Evolutionary conservation across 2,329 filamentous ascomycete genomes (phyloP).

Genomic region (Passalora sequoiae): DNA sequence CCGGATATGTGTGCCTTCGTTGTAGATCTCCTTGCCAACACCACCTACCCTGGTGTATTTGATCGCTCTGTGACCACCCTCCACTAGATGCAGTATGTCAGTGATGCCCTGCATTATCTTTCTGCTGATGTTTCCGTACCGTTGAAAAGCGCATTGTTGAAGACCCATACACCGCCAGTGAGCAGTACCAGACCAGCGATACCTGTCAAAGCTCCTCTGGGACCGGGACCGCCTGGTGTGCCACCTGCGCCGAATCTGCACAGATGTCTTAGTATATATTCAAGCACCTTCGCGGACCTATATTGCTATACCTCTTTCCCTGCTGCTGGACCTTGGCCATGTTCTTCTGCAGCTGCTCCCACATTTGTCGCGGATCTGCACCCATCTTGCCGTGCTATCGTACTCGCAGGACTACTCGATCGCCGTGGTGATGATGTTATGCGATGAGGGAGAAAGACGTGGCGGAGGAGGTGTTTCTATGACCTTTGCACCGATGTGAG

Average conservation of each 20-base stretch:
- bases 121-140: slow-evolving; percentile 41
- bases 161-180: slow-evolving; percentile 50
- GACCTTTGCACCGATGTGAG: not conserved
- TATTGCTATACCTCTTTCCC: slow-evolving; percentile 37
- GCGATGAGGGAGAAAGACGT: no score
- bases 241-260: slow-evolving; percentile 46
- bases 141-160: slow-evolving; percentile 65
- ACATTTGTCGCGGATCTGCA: slow-evolving; percentile 59
- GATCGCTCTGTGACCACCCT: slow-evolving; percentile 97
- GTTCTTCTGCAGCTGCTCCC: slow-evolving; percentile 59
- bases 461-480: not conserved
- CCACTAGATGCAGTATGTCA: slow-evolving; percentile 50
- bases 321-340: slow-evolving; percentile 48
- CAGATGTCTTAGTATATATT: slow-evolving; percentile 17
- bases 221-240: slow-evolving; percentile 43
- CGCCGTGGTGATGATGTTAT: no score
- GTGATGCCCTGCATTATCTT: slow-evolving; percentile 2
- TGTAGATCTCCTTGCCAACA: slow-evolving; percentile 94
- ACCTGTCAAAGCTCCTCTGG: slow-evolving; percentile 51
- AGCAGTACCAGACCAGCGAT: slow-evolving; percentile 51
- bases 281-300: no score
- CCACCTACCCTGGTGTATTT: slow-evolving; percentile 88
- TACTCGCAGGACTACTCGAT: not conserved
- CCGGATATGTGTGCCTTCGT: slow-evolving; percentile 90
- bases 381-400: slow-evolving; percentile 26